These are phyloP conservation scores for Diaporthe capsici DNA, from an alignment of 2,329 filamentous ascomycete genomes.

Conservation along the genomic window DNA sequence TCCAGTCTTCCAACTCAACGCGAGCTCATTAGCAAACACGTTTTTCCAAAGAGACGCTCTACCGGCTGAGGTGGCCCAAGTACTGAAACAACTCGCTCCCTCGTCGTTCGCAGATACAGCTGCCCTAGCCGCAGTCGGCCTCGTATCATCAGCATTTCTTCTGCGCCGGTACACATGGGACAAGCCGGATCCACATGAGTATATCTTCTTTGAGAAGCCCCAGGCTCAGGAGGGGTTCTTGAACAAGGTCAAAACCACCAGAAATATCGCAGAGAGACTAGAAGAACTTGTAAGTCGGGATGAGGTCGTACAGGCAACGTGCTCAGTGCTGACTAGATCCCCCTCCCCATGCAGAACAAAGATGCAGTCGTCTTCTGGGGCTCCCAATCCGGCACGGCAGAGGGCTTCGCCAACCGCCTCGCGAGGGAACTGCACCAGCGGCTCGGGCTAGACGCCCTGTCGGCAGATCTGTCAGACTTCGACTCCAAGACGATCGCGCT, in stretches of 20 bases:
- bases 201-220: constrained; percentile 40
- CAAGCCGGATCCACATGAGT: constrained; percentile 37
- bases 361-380: constrained; percentile 60
- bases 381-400: constrained; percentile 63
- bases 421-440: constrained; percentile 55
- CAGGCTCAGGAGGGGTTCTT: constrained; percentile 35
- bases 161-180: constrained; percentile 39
- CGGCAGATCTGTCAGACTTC: constrained; percentile 62
- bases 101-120: constrained; percentile 32
- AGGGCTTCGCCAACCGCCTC: constrained; percentile 57
- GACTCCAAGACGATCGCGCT: constrained; percentile 56
- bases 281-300: constrained; percentile 46
- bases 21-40: not conserved
- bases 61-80: not conserved
- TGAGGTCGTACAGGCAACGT: accelerated
- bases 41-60: constrained; percentile 9
- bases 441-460: constrained; percentile 56
- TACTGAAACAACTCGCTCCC: constrained; percentile 31
- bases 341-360: not conserved
- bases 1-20: constrained; percentile 9
- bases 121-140: constrained; percentile 38
- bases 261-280: constrained; percentile 41
- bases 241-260: constrained; percentile 27
- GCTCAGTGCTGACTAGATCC: not conserved
- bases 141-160: constrained; percentile 53